These are phyloP conservation scores for Persicaria maculosa DNA, from an alignment of 148 eudicot species.

Conservation along the genomic window DNA sequence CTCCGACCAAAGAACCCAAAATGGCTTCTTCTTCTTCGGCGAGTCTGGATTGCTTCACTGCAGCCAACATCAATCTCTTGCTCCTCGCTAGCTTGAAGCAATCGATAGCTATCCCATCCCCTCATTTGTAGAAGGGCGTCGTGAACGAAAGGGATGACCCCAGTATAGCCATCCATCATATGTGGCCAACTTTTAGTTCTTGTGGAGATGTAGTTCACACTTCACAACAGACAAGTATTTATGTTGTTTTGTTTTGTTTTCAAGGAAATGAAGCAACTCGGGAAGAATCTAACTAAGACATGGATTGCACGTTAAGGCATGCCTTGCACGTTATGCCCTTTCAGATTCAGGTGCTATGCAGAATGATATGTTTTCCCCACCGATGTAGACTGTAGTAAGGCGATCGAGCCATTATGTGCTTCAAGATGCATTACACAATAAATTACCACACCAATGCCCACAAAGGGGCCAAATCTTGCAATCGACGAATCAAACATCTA, in stretches of 20 bases:
- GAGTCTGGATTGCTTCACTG: background rate
- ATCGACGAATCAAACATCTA: no score
- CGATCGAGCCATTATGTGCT: no score
- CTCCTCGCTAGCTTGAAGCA: background rate
- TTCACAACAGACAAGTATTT: background rate
- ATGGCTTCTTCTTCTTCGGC: background rate
- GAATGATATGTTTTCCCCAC: no score
- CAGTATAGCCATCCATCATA: background rate
- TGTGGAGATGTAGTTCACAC: background rate
- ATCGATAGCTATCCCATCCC: background rate
- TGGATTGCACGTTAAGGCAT: background rate
- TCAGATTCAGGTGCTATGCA: background rate
- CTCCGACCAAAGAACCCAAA: background rate
- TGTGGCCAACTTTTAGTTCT: background rate
- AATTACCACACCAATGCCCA: no score
- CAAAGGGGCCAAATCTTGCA: no score
- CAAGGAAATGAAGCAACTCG: background rate
- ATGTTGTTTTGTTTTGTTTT: background rate
- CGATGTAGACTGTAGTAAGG: no score
- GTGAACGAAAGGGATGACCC: slow-evolving; percentile 7
- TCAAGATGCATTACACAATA: no score
- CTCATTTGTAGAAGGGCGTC: background rate
- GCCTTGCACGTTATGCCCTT: background rate
- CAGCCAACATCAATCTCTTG: background rate
- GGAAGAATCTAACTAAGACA: background rate